Percentiles rank a stretch among this genome's conserved stretches.
These are phyloP conservation scores for Maudiozyma saulgeensis DNA, from an alignment of 805 yeast species.

Conservation along the genomic window DNA sequence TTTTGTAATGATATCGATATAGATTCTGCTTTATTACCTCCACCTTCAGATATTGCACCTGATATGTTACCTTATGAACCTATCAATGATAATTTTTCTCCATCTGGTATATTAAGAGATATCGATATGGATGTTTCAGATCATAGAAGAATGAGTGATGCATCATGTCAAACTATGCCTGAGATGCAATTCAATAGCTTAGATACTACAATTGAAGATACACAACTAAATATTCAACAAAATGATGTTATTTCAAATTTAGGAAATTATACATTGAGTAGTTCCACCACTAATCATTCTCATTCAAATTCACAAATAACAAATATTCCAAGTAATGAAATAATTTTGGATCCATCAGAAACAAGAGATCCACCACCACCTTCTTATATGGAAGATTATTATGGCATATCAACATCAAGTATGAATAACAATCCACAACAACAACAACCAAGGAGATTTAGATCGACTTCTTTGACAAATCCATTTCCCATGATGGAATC, in stretches of 20 bases:
- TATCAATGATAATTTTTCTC: background rate
- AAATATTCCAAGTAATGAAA: background rate
- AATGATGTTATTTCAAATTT: background rate
- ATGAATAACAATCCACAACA: background rate
- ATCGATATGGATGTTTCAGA: background rate
- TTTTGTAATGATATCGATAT: conserved; percentile 2
- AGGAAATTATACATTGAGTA: background rate
- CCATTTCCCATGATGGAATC: background rate
- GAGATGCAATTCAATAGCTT: background rate
- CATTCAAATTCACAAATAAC: too few relatives aligned
- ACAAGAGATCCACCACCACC: background rate
- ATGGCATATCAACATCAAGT: background rate
- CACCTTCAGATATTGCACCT: background rate
- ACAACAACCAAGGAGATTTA: background rate
- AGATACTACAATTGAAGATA: background rate
- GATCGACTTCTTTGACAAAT: background rate
- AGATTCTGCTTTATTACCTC: conserved; percentile 1
- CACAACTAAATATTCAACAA: background rate
- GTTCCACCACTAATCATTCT: background rate
- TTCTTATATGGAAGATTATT: background rate
- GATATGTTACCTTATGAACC: background rate
- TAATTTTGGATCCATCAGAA: background rate
- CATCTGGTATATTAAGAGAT: background rate
- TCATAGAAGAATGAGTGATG: conserved; percentile 1
- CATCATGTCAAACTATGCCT: conserved; percentile 1